A percentile compares a stretch with the other conserved stretches of the same genome.
Evolutionary conservation across 352 stramenopile genomes (phyloP).

Genomic region (Achlya hypogyna): DNA sequence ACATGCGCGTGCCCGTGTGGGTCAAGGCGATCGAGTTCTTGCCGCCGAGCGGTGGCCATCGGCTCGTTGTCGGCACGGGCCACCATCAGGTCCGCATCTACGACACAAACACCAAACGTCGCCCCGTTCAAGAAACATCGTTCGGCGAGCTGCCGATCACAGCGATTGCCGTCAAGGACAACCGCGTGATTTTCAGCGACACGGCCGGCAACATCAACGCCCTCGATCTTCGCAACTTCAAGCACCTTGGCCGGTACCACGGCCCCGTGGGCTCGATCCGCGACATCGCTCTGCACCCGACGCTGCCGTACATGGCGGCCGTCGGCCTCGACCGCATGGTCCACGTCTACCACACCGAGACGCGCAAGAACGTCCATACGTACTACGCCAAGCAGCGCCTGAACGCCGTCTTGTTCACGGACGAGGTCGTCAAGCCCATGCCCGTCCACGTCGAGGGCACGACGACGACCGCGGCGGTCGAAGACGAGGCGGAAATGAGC

Average conservation of each 20-base stretch:
- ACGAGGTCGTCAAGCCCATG: constrained; percentile 63
- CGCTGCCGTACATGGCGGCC: constrained; percentile 79
- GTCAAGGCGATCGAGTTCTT: constrained; percentile 72
- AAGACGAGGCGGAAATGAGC: constrained; percentile 43
- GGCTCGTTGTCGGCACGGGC: constrained; percentile 62
- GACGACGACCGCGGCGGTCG: constrained; percentile 25
- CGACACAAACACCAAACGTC: constrained; percentile 79
- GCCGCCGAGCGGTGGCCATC: constrained; percentile 46
- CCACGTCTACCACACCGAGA: constrained; percentile 87
- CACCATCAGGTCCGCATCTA: constrained; percentile 79
- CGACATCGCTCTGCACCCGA: constrained; percentile 83
- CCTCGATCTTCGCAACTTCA: constrained; percentile 83
- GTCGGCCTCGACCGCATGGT: constrained; percentile 93
- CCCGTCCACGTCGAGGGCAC: constrained; percentile 23
- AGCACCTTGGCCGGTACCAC: constrained; percentile 79
- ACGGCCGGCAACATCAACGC: constrained; percentile 83
- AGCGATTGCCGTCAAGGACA: constrained; percentile 60
- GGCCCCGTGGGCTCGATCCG: constrained; percentile 86
- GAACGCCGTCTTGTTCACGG: constrained; percentile 86
- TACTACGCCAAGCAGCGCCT: constrained; percentile 85
- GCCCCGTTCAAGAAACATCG: constrained; percentile 58
- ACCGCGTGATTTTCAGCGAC: constrained; percentile 78
- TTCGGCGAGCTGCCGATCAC: constrained; percentile 61
- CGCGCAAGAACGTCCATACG: constrained; percentile 53
- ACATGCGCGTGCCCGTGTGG: constrained; percentile 86